phyloP scores from a whole-genome alignment of 371 early-diverging fungal genomes.

The Basidiobolus meristosporus region DNA sequence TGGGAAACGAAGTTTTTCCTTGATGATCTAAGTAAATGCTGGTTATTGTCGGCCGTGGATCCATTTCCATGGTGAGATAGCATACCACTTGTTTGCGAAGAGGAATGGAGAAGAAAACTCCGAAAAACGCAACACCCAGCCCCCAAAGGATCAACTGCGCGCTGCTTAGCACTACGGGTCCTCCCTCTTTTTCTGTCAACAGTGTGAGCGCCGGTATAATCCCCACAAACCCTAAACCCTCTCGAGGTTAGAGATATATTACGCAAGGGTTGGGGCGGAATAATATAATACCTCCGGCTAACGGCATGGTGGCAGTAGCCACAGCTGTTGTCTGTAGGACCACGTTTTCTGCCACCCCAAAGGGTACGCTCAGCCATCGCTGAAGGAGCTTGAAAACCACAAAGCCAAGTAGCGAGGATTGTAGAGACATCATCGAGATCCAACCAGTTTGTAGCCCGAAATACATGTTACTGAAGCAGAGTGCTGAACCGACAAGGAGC shows the following conservation, averaged over 20 bases:
- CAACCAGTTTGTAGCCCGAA: conserved; percentile 75
- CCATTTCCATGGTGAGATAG: too few relatives aligned
- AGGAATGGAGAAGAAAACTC: conserved; percentile 78
- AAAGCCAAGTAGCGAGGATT: conserved; percentile 56
- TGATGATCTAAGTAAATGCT: too few relatives aligned
- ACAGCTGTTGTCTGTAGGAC: conserved; percentile 65
- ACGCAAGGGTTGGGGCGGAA: too few relatives aligned
- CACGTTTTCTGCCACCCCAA: conserved; percentile 62
- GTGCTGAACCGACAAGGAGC: conserved; percentile 36
- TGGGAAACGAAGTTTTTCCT: conserved; percentile 66
- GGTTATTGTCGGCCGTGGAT: too few relatives aligned
- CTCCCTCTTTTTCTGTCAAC: conserved; percentile 37
- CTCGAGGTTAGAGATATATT: too few relatives aligned
- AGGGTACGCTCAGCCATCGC: conserved; percentile 20
- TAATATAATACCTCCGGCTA: too few relatives aligned
- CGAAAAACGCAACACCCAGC: conserved; percentile 64
- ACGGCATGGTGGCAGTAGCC: conserved; percentile 72
- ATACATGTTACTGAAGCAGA: conserved; percentile 73
- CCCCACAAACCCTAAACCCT: conserved; percentile 65
- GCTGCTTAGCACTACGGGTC: conserved; percentile 16
- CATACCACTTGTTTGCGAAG: conserved; percentile 60
- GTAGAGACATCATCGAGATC: conserved; percentile 79
- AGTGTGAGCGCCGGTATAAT: conserved; percentile 53
- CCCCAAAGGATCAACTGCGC: conserved; percentile 52
- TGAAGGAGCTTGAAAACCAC: conserved; percentile 46